Evolutionary conservation across 2,329 filamentous ascomycete species (phyloP), one percentile per base, ranked within the genome.

Genomic region (Fusarium devonianum): DNA sequence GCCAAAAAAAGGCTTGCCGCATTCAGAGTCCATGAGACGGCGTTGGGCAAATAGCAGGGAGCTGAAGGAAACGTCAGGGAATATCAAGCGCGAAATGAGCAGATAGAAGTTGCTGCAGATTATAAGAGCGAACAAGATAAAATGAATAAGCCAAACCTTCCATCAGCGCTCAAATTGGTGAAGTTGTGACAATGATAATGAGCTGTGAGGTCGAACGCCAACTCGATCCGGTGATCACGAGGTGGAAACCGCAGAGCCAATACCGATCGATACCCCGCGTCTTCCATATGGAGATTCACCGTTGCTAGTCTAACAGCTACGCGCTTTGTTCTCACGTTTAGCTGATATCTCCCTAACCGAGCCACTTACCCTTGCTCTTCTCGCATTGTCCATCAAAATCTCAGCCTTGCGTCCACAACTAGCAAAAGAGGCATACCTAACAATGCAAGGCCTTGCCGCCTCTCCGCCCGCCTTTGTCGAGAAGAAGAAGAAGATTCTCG

Each of bases 401-500:
- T 55, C 59, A 64, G 61, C 63, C 63, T 66, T 41, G 51, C 47
- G 53, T 53, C 34, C 40, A 29, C 49, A 54, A 53, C 46, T 61
- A 55, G 38, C 18, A 52, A 45, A 61, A 45, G 35, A 45, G 34
- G 41, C 49, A 45, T 35, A 45, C 54, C 33, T 14, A 29, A 56
- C 44, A 22, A 71, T 71, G 70, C 64, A 63, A 35, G 56, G 48
- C 22, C 62, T 72, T 38, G 67, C 67, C 12, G 42, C 53, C n/a
- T 69, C 71, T 4, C 68, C 71, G 5, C 47, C 65, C 11, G 52
- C 59, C 25, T 90, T 89, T 66, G 38, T 72, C 29, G 67, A 71
- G 34, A 88, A 84, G 68, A 97, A 97, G 72, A 69, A 73, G 40
- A 85, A 81, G 51, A 95, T 96, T 58, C 75, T 97, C 11, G 73